Conservation (phyloP, 768 basidiomycete species). For the Boletus subparvulus region DNA sequence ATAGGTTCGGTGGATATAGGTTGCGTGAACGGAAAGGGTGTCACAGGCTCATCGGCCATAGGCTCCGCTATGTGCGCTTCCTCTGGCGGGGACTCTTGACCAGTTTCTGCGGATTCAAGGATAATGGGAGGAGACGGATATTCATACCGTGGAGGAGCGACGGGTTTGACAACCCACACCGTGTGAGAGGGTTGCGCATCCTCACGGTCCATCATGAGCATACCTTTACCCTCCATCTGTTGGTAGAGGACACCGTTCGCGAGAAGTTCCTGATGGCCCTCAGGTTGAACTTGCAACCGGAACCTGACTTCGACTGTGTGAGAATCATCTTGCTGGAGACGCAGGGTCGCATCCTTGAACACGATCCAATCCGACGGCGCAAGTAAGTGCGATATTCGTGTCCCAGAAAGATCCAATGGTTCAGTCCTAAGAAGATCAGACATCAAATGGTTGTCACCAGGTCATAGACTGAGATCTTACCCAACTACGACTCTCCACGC, state of each 20-base stretch:
- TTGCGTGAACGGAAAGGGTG: conserved; percentile 72
- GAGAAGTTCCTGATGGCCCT: conserved; percentile 53
- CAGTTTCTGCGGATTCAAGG: conserved; percentile 47
- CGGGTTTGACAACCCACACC: conserved; percentile 96
- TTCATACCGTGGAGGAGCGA: conserved; percentile 68
- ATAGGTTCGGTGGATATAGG: conserved; percentile 82
- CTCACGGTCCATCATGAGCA: conserved; percentile 95
- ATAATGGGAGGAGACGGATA: conserved; percentile 61
- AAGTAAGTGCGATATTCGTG: conserved; percentile 79
- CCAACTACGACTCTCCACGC: conserved; percentile 92
- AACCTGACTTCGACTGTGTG: conserved; percentile 93
- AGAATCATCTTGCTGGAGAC: conserved; percentile 86
- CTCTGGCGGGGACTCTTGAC: conserved; percentile 36
- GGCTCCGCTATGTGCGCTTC: conserved; percentile 41
- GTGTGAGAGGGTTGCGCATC: conserved; percentile 88
- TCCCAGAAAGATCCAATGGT: conserved; percentile 73
- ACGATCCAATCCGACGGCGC: conserved; percentile 77
- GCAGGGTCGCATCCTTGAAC: conserved; percentile 83
- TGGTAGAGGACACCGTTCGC: conserved; percentile 58
- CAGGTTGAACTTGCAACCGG: conserved; percentile 74
- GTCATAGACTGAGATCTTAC: conserved; percentile 44
- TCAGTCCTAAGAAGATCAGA: conserved; percentile 58
- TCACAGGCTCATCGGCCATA: conserved; percentile 46
- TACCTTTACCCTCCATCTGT: conserved; percentile 95
- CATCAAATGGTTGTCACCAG: conserved; percentile 6